Conservation (phyloP, 257 asterid species). For the Solanum tarijense region DNA sequence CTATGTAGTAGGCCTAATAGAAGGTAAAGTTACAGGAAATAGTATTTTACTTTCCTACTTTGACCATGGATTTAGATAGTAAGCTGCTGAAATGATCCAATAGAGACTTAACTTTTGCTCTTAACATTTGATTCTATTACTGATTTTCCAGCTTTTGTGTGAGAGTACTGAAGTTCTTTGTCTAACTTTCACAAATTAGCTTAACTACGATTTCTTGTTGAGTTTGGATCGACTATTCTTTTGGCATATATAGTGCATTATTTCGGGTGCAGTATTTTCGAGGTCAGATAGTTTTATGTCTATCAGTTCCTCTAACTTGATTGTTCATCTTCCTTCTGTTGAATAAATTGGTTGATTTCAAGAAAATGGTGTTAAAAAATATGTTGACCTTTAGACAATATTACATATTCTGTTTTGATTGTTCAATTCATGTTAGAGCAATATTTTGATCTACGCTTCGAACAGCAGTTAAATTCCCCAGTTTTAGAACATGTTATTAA, state of each 20-base stretch:
- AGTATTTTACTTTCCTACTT: neutral
- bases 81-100: neutral
- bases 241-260: neutral
- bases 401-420: neutral
- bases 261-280: neutral
- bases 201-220: neutral
- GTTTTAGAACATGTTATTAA: neutral
- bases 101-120: neutral
- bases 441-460: neutral
- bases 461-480: neutral
- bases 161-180: neutral
- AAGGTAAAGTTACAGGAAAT: neutral
- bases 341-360: neutral
- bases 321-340: neutral
- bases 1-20: neutral
- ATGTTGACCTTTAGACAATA: neutral
- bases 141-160: neutral
- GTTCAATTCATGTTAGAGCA: neutral
- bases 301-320: neutral
- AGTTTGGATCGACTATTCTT: neutral
- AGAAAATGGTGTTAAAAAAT: neutral
- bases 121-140: neutral
- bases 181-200: neutral
- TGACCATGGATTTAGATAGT: neutral
- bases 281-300: neutral